A percentile compares a stretch with the other conserved stretches of the same genome.
These are phyloP conservation scores for Ramularia collo-cygni DNA, from an alignment of 2,329 filamentous ascomycete genomes.

Conservation along the genomic window DNA sequence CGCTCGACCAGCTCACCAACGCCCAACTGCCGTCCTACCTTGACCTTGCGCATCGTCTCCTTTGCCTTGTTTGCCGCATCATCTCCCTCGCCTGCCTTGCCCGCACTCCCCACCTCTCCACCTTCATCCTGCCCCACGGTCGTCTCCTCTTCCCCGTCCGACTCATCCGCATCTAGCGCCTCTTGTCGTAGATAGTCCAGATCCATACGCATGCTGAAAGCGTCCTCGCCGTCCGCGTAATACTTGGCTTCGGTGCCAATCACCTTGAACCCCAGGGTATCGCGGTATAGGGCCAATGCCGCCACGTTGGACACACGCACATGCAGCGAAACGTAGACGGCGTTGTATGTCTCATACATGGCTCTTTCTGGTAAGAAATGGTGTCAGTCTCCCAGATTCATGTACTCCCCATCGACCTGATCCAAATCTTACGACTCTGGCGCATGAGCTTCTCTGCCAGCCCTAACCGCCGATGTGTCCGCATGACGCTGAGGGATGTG, in stretches of 20 bases:
- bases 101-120: conserved; percentile 31
- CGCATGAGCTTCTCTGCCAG: conserved; percentile 97
- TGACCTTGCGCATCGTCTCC: conserved; percentile 69
- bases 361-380: conserved; percentile 51
- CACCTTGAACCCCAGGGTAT: conserved; percentile 82
- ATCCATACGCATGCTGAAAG: conserved; percentile 88
- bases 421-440: conserved; percentile 85
- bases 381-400: background rate
- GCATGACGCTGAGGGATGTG: conserved; percentile 90
- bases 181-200: conserved; percentile 53
- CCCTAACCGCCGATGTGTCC: conserved; percentile 82
- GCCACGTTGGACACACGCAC: conserved; percentile 91
- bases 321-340: conserved; percentile 89
- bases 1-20: conserved; percentile 67
- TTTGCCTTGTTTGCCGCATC: conserved; percentile 35
- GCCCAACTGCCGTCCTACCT: conserved; percentile 71
- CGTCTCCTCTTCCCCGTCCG: conserved; percentile 30
- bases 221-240: conserved; percentile 97
- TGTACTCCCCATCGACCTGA: conserved; percentile 28
- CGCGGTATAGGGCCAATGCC: conserved; percentile 84
- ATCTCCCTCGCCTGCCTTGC: conserved; percentile 35
- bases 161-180: conserved; percentile 42
- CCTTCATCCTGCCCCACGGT: conserved; percentile 39
- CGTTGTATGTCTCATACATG: conserved; percentile 92
- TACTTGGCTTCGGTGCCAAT: conserved; percentile 84